Evolutionary conservation across 495 filamentous ascomycete genomes (phyloP), one percentile per base, ranked within the genome.

Genomic region (Penicillium lagena): DNA sequence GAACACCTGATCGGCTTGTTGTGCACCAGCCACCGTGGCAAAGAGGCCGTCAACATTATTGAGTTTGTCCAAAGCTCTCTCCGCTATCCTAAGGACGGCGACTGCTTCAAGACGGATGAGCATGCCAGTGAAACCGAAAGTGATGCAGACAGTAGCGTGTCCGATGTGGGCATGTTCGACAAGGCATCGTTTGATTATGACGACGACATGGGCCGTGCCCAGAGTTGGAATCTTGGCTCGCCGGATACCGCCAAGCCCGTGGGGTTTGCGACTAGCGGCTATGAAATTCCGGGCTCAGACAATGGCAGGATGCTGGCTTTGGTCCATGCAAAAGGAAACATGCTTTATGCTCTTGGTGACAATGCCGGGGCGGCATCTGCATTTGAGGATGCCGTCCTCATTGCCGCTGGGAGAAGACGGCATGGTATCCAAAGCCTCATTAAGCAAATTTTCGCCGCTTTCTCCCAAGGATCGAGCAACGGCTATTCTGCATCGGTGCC

Each of bases 261-360:
- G 41, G 87, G 86, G 1, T 90, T 85, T 60, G 86, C 82, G 1
- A 85, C 83, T 13, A 94, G 90, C 59, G 89, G 88, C 35, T 96
- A 93, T 64, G 80, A 81, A 31, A 86, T 97, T 14, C 77, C 90
- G 7, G 86, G 87, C 7, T 84, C 79, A 15, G 93, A 98, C 50
- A 98, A 97, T 63, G 93, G 93, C 14, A 79, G 94, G 50, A 89
- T 99, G 68, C 76, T 97, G 10, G 85, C 89, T 29, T 72, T 99
- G 15, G 78, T 96, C 17, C 94, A 99, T 66, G 90, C 90, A 3
- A 99, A 97, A 64, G 93, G 94, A 27, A 99, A 97, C 52, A 95
- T 97, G 88, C 75, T 97, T 1, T 99, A 99, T 67, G 80, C 89
- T 31, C 65, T 95, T 40, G 90, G 90, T 17, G 86, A 97, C 48